These are phyloP conservation scores for Leishmania turanica DNA, from an alignment of 208 protist genomes.

Conservation along the genomic window DNA sequence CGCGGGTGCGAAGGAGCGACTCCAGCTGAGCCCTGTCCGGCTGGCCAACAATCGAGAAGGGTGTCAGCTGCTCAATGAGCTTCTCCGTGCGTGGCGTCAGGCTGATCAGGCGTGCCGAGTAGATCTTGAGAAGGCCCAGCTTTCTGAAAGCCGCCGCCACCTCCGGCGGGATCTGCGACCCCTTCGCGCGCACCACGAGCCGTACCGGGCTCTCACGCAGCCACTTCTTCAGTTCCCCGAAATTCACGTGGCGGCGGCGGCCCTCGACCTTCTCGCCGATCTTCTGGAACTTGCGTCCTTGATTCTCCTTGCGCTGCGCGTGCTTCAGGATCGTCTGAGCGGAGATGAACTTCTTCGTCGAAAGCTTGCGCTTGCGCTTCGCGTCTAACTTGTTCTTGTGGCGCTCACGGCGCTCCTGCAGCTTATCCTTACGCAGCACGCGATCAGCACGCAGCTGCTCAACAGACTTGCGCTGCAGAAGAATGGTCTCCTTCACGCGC, in stretches of 20 bases:
- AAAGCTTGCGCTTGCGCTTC: slow-evolving; percentile 84
- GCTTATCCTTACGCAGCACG: slow-evolving; percentile 79
- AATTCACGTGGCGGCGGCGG: slow-evolving; percentile 37
- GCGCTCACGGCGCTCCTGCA: slow-evolving; percentile 75
- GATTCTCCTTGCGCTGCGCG: slow-evolving; percentile 73
- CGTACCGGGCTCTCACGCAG: slow-evolving; percentile 60
- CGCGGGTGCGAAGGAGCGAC: slow-evolving; percentile 83
- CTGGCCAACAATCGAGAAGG: slow-evolving; percentile 82
- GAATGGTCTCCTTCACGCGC: slow-evolving; percentile 93
- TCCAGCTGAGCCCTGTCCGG: slow-evolving; percentile 78
- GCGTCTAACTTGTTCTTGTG: slow-evolving; percentile 86
- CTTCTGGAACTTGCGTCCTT: slow-evolving; percentile 76
- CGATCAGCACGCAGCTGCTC: slow-evolving; percentile 88
- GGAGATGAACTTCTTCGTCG: slow-evolving; percentile 87
- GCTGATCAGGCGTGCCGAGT: slow-evolving; percentile 76
- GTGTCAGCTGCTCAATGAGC: slow-evolving; percentile 75
- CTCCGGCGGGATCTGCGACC: slow-evolving; percentile 74
- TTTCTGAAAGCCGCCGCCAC: slow-evolving; percentile 67
- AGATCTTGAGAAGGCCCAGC: slow-evolving; percentile 78
- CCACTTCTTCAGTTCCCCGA: slow-evolving; percentile 30
- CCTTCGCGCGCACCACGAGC: slow-evolving; percentile 83
- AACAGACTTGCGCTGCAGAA: slow-evolving; percentile 90
- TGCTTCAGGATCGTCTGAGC: slow-evolving; percentile 88
- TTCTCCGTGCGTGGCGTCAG: slow-evolving; percentile 55
- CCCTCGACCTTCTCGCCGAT: slow-evolving; percentile 78